Evolutionary conservation across 495 filamentous ascomycete genomes (phyloP), one percentile per base, ranked within the genome.

Genomic region (Mycothermus thermophilus): DNA sequence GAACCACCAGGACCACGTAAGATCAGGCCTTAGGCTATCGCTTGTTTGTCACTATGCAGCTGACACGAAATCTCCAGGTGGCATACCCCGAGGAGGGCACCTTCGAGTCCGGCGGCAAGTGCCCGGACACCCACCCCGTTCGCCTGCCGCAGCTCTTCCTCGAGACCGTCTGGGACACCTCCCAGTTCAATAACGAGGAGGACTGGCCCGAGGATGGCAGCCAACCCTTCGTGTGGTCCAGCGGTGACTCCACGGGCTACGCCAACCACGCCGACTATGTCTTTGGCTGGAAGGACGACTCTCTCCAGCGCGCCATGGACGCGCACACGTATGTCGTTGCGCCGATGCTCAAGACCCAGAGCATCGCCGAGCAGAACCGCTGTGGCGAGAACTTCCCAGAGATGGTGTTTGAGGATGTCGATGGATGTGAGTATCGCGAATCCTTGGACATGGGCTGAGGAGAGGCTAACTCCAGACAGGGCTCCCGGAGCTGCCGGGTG

Each of bases 251-350:
- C 5, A 54, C 42, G 29, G 58, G 58, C 20, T 44, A 57, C 22
- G 55, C 57, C 12, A 47, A 51, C 32, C 79, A 83, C 52, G 77
- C 73, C 29, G 79, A 83, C 56, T 83, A 83, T 59, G 52, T 84
- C 36, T 79, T 79, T 51, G 80, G 80, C 35, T 86, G 80, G 80
- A 66, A 82, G 45, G 58, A 60, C 11, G 43, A 58, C 10, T 57
- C 66, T 37, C 67, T 84, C 54, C 57, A 60, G 44, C 35, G 35
- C 10, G 57, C 59, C 7, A 62, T 62, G 57, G 54, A 62, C 36
- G 30, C 40, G 17, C 50, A 53, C 41, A 59, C 51, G 32, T 54
- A 59, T 22, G 54, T 58, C 27, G 52, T 48, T 29, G 53, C 50
- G 30, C 52, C 57, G 5, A 48, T 56, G 18, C 50, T 63, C 38